Conservation (phyloP, 164 flowering plant species). For the Sextonia rubra region DNA sequence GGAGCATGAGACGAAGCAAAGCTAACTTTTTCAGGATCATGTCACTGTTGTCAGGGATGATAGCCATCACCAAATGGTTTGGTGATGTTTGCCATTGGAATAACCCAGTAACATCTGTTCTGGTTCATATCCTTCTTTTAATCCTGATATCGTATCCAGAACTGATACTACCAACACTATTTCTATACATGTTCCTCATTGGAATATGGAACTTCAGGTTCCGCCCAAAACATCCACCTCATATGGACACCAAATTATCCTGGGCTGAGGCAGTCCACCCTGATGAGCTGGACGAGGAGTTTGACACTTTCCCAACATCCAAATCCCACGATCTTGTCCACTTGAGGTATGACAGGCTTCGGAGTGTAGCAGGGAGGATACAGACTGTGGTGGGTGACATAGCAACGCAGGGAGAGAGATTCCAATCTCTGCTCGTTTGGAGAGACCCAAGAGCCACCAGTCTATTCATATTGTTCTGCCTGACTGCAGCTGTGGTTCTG, state of each 20-base stretch:
- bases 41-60: conserved; percentile 37
- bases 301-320: conserved; percentile 54
- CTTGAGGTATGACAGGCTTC: conserved; percentile 49
- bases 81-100: conserved; percentile 45
- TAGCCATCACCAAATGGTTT: conserved; percentile 37
- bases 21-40: conserved; percentile 56
- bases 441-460: conserved; percentile 57
- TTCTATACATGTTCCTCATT: conserved; percentile 53
- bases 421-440: conserved; percentile 51
- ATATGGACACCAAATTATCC: conserved; percentile 50
- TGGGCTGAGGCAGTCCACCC: conserved; percentile 52
- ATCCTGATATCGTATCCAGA: conserved; percentile 55
- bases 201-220: conserved; percentile 53
- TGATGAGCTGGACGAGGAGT: conserved; percentile 57
- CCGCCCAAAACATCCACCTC: conserved; percentile 49
- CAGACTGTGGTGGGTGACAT: conserved; percentile 59
- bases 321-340: conserved; percentile 33
- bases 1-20: conserved; percentile 67
- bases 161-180: conserved; percentile 47
- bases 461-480: conserved; percentile 40
- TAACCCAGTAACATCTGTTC: conserved; percentile 46
- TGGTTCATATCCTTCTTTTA: conserved; percentile 45
- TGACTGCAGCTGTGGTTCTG: conserved; percentile 40
- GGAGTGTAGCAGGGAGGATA: conserved; percentile 55
- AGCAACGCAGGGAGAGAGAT: conserved; percentile 59